Evolutionary conservation across 495 filamentous ascomycete genomes (phyloP).

Genomic region (Penicilliopsis zonata): DNA sequence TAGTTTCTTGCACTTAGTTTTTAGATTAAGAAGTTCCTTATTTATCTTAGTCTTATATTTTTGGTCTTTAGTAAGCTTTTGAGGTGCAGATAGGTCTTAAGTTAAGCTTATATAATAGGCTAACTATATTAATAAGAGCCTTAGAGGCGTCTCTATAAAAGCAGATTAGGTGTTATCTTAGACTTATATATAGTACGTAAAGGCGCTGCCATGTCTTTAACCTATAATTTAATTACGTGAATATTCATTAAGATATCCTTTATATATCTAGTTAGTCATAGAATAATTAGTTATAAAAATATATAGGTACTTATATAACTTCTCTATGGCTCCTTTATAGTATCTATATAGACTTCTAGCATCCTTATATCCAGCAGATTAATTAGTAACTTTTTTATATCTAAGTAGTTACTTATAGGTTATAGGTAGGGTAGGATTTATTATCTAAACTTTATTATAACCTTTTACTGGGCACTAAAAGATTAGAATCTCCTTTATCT

Average conservation of each 20-base stretch:
- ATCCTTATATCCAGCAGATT: constrained; percentile 6
- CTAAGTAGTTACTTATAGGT: constrained; percentile 4
- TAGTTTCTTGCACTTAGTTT: constrained; percentile 2
- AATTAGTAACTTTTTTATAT: constrained; percentile 5
- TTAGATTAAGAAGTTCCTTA: constrained; percentile 3
- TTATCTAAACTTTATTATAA: constrained; percentile 5
- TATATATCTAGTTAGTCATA: neutral
- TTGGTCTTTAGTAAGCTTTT: constrained; percentile 3
- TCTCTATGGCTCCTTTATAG: constrained; percentile 10
- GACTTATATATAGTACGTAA: constrained; percentile 11
- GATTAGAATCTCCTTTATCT: constrained; percentile 6
- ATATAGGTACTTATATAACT: constrained; percentile 6
- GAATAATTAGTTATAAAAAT: too few relatives aligned
- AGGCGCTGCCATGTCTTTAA: constrained; percentile 6
- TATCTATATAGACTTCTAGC: constrained; percentile 14
- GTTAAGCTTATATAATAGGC: constrained; percentile 6
- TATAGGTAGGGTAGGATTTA: constrained; percentile 4
- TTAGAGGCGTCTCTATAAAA: constrained; percentile 14
- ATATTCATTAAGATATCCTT: constrained; percentile 13
- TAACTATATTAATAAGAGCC: too few relatives aligned
- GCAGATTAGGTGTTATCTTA: constrained; percentile 12
- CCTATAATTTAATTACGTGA: constrained; percentile 14
- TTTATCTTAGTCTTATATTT: constrained; percentile 7
- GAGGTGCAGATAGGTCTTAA: constrained; percentile 9
- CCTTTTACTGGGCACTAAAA: constrained; percentile 3